These are phyloP conservation scores for Colletotrichum sp. DNA, from an alignment of 2,329 filamentous ascomycete genomes.

Conservation along the genomic window DNA sequence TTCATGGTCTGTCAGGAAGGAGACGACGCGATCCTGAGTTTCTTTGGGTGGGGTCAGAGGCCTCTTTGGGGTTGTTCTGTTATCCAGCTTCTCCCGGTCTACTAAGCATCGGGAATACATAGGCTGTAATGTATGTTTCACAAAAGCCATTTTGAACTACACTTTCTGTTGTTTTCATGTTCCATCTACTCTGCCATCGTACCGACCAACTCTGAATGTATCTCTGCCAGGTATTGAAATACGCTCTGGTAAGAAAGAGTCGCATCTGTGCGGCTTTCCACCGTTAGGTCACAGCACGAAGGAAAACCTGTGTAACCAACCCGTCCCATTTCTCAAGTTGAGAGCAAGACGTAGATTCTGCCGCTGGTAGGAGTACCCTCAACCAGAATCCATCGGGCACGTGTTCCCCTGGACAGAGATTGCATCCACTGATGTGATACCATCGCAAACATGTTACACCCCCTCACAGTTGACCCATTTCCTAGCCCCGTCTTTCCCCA, in stretches of 20 bases:
- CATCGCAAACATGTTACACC: not conserved
- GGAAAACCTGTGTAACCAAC: not conserved
- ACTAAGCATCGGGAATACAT: not conserved
- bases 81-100: not conserved
- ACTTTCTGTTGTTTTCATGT: not conserved
- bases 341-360: not conserved
- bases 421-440: not conserved
- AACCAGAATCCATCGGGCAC: not conserved
- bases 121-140: not conserved
- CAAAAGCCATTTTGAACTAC: not conserved
- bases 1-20: not conserved
- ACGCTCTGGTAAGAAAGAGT: not conserved
- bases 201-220: not conserved
- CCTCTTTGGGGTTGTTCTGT: not conserved
- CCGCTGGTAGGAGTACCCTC: not conserved
- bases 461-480: not conserved
- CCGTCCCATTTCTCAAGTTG: not conserved
- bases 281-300: too few species aligned
- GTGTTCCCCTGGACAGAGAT: not conserved
- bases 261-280: not conserved
- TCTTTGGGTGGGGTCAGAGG: not conserved
- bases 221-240: not conserved
- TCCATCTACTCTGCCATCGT: accelerated
- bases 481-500: not conserved
- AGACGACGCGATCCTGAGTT: not conserved